phyloP scores from a whole-genome alignment of 768 basidiomycete genomes.

The Pulveroboletus ravenelii region DNA sequence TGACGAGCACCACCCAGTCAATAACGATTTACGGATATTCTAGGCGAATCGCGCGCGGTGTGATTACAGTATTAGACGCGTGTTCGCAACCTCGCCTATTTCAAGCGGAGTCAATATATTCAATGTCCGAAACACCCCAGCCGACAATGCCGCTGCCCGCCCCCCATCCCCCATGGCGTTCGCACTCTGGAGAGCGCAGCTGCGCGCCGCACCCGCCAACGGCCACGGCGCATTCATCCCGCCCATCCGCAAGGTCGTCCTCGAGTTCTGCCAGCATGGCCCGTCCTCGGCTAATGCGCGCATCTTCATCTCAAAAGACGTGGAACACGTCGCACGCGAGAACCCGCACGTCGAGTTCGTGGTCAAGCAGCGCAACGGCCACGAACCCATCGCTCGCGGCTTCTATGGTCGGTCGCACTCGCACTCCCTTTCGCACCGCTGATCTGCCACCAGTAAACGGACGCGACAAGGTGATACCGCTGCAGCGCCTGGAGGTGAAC shows the following conservation, averaged over 20 bases:
- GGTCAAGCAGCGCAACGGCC: slow-evolving; percentile 66
- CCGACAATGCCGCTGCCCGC: not conserved
- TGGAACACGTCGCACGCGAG: slow-evolving; percentile 58
- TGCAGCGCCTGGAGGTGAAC: slow-evolving; percentile 70
- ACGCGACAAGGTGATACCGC: slow-evolving; percentile 82
- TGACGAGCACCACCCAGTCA: slow-evolving; percentile 26
- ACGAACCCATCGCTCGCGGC: slow-evolving; percentile 77
- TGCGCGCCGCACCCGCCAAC: slow-evolving; percentile 63
- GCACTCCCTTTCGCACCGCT: slow-evolving; percentile 3
- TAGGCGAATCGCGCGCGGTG: slow-evolving; percentile 20
- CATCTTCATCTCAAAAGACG: slow-evolving; percentile 58
- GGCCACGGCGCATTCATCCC: slow-evolving; percentile 73
- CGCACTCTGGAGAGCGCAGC: slow-evolving; percentile 41
- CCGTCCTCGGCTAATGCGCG: slow-evolving; percentile 71
- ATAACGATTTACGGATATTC: slow-evolving; percentile 27
- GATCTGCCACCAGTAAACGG: slow-evolving; percentile 60
- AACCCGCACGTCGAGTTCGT: slow-evolving; percentile 87
- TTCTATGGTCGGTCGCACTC: slow-evolving; percentile 58
- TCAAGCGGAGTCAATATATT: slow-evolving; percentile 18
- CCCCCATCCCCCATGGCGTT: slow-evolving; percentile 30
- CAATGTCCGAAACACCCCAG: slow-evolving; percentile 23
- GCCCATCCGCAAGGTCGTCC: slow-evolving; percentile 78
- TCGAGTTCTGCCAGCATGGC: slow-evolving; percentile 85
- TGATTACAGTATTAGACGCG: slow-evolving; percentile 14
- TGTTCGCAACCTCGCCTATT: not conserved